Percentiles rank a stretch among this genome's conserved stretches.
These are phyloP conservation scores for Phytophthora nicotianae DNA, from an alignment of 352 stramenopile species.

Conservation along the genomic window DNA sequence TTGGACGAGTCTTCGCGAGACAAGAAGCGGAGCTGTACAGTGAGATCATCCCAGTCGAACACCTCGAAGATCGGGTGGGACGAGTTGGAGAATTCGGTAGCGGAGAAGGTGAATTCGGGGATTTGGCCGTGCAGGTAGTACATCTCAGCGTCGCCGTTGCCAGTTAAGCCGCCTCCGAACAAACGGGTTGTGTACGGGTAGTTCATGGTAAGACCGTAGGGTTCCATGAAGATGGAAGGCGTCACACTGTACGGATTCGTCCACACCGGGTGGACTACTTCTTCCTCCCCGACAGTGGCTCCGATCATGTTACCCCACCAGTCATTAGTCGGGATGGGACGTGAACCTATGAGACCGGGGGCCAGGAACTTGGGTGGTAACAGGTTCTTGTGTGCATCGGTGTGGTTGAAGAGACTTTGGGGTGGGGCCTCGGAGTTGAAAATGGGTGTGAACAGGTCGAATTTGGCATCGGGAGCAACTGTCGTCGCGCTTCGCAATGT, in stretches of 20 bases:
- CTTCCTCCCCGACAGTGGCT: conserved; percentile 26
- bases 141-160: conserved; percentile 49
- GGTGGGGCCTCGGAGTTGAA: conserved; percentile 37
- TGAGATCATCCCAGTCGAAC: conserved; percentile 57
- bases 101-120: conserved; percentile 59
- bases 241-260: conserved; percentile 69
- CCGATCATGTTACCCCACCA: conserved; percentile 82
- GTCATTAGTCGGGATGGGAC: conserved; percentile 68
- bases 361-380: conserved; percentile 63
- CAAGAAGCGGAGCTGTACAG: conserved; percentile 55
- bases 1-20: conserved; percentile 26
- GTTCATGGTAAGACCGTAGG: conserved; percentile 55
- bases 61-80: conserved; percentile 41
- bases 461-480: conserved; percentile 26
- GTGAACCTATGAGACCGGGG: conserved; percentile 43
- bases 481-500: conserved; percentile 25
- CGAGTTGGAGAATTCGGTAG: conserved; percentile 49
- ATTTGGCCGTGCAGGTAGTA: conserved; percentile 57
- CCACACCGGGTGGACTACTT: conserved; percentile 63
- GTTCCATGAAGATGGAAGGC: conserved; percentile 39
- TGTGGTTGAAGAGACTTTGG: conserved; percentile 33
- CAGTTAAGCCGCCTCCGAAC: conserved; percentile 52
- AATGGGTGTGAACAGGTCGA: conserved; percentile 39
- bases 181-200: conserved; percentile 61
- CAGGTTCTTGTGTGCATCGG: conserved; percentile 38